Conservation (phyloP, 352 stramenopile species). For the Phytopythium ostracodes region DNA sequence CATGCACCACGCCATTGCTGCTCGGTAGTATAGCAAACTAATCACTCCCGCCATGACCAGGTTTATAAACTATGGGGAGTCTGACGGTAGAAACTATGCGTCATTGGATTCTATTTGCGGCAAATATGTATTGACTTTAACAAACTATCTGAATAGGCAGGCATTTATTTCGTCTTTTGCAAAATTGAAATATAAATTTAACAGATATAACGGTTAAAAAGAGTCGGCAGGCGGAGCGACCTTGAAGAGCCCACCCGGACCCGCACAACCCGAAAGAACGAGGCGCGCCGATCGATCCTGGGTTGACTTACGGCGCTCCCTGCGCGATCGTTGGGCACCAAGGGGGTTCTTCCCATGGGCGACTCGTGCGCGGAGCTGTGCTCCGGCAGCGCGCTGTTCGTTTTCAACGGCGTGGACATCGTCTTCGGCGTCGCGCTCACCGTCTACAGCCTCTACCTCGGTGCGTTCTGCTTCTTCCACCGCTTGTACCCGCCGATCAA, state of each 20-base stretch:
- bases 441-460: constrained; percentile 60
- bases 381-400: constrained; percentile 56
- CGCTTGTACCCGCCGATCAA: not conserved
- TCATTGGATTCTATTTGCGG: too few species aligned
- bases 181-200: not conserved
- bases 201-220: too few species aligned
- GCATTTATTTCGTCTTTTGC: too few species aligned
- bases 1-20: constrained; percentile 14
- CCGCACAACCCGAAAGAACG: not conserved
- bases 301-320: not conserved
- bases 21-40: not conserved
- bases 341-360: constrained; percentile 10
- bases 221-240: not conserved
- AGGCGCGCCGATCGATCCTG: not conserved
- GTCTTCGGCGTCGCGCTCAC: constrained; percentile 49
- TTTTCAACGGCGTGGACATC: constrained; percentile 71
- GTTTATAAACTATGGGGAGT: not conserved
- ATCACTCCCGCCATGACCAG: not conserved
- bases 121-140: not conserved
- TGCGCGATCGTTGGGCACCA: not conserved
- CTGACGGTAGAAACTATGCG: not conserved
- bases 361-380: constrained; percentile 43
- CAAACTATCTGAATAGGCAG: not conserved
- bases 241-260: not conserved
- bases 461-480: constrained; percentile 9